Conservation (phyloP, 139 green algal species). For the Coelastrella sp. region DNA sequence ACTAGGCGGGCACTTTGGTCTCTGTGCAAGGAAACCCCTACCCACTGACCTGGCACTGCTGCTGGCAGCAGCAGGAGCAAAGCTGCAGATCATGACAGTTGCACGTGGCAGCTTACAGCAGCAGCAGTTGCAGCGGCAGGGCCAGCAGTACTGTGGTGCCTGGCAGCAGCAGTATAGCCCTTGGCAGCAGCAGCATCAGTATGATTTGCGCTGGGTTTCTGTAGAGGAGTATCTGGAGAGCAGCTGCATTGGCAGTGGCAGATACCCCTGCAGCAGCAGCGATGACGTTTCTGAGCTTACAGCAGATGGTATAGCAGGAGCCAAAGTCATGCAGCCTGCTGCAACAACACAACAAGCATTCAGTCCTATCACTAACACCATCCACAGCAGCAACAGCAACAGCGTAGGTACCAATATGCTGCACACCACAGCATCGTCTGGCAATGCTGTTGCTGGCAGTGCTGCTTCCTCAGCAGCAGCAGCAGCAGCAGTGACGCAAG, state of each 20-base stretch:
- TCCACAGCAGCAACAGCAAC: constrained; percentile 13
- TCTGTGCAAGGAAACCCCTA: constrained; percentile 1
- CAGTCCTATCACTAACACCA: not conserved
- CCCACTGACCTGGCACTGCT: constrained; percentile 22
- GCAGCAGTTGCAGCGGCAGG: not conserved
- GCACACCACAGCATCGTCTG: too few relatives aligned
- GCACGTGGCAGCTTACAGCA: constrained; percentile 4
- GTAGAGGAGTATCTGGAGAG: constrained; percentile 13
- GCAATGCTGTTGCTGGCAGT: not conserved
- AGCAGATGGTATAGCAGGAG: constrained; percentile 21
- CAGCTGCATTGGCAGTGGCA: constrained; percentile 23
- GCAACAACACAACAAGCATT: too few relatives aligned
- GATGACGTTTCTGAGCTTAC: not conserved
- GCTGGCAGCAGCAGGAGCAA: constrained; percentile 36
- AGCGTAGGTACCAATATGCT: not conserved
- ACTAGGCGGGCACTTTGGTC: constrained; percentile 30
- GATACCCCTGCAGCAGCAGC: constrained; percentile 5
- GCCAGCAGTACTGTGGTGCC: not conserved
- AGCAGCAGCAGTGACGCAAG: not conserved
- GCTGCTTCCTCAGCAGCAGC: not conserved
- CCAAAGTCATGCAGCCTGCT: not conserved
- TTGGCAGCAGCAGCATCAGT: constrained; percentile 29
- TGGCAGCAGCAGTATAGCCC: constrained; percentile 17
- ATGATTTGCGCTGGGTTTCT: constrained; percentile 17
- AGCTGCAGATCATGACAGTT: constrained; percentile 24